Percentiles rank a stretch among this genome's conserved stretches.
Evolutionary conservation across 345 rosid genomes (phyloP).

Genomic region (Corchorus capsularis): DNA sequence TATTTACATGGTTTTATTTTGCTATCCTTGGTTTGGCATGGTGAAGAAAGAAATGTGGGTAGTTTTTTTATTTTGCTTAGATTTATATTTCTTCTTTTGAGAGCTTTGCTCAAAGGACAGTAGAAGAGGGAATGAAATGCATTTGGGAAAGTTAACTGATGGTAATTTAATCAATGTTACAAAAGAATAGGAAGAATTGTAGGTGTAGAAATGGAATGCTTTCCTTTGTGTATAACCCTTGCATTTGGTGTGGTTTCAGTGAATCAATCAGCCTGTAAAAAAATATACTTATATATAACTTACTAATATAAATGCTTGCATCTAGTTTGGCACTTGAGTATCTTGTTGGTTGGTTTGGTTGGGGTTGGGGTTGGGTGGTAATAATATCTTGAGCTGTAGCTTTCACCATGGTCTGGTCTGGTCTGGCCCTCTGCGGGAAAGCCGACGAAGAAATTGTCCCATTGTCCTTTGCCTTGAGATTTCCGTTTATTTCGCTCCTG

Average conservation of each 20-base stretch:
- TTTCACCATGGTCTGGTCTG: background rate
- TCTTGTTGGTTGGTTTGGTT: background rate
- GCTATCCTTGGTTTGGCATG: constrained; percentile 19
- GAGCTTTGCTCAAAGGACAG: constrained; percentile 24
- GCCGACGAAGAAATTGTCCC: background rate
- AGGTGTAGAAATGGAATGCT: constrained; percentile 24
- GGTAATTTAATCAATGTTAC: background rate
- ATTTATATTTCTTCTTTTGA: constrained; percentile 12
- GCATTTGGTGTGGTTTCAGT: constrained; percentile 24
- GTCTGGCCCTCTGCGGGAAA: background rate
- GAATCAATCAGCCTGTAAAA: constrained; percentile 24
- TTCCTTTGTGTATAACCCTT: constrained; percentile 24
- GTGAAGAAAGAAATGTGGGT: constrained; percentile 5
- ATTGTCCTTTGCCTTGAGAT: background rate
- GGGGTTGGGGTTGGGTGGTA: background rate
- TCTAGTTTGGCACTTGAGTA: constrained; percentile 3
- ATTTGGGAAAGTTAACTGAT: background rate
- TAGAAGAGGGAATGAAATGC: constrained; percentile 9
- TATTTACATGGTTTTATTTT: constrained; percentile 4
- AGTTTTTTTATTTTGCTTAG: constrained; percentile 26
- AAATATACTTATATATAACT: background rate
- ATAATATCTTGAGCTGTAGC: background rate
- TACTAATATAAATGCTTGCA: constrained; percentile 2
- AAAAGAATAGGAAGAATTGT: constrained; percentile 4
- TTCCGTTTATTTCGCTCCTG: background rate